Evolutionary conservation across 306 rosid genomes (phyloP), one percentile per base, ranked within the genome.

Genomic region (Sesbania bispinosa): DNA sequence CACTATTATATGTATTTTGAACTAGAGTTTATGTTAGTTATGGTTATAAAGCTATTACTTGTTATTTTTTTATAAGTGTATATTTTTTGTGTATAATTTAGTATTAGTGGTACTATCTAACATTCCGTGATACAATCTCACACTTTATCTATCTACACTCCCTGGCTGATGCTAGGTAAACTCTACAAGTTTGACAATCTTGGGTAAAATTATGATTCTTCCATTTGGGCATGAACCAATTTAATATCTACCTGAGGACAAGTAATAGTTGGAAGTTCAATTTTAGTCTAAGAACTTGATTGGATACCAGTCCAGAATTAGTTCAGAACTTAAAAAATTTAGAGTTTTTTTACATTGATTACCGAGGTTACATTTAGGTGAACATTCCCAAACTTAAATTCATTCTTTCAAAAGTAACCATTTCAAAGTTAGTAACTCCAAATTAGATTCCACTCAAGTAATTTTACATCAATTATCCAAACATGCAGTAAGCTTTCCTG

Each of bases 361-460:
- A 36, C 58, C 33, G 10, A 10, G 59, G 59, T 27, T 29, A 60
- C 38, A 9, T 38, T 39, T 19, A n/a, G 57, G 41, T 50, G 30
- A 36, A 18, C 41, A 35, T 26, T 51, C 41, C 48, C 41, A 14
- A 35, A 35, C 8, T 70, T 47, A 50, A 50, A 38, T n/a, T 43
- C 27, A 32, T 77, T 62, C 39, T 69, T 61, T 51, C 48, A 9
- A 10, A 19, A 14, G 27, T 30, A 61, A 51, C 29, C 39, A 61
- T 53, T 74, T 74, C 18, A 19, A 74, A 53, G 15, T 41, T 54
- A 42, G 10, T 54, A n/a, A 18, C 47, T 67, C 47, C 38, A 13
- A 26, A 59, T 50, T 62, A 4, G 9, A 13, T 53, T 71, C 35
- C 55, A 41, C 54, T 50, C 38, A 21, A 2, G 42, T 39, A 38